phyloP scores from a whole-genome alignment of 1,284 basidiomycete species.

The Amylostereum areolatum region DNA sequence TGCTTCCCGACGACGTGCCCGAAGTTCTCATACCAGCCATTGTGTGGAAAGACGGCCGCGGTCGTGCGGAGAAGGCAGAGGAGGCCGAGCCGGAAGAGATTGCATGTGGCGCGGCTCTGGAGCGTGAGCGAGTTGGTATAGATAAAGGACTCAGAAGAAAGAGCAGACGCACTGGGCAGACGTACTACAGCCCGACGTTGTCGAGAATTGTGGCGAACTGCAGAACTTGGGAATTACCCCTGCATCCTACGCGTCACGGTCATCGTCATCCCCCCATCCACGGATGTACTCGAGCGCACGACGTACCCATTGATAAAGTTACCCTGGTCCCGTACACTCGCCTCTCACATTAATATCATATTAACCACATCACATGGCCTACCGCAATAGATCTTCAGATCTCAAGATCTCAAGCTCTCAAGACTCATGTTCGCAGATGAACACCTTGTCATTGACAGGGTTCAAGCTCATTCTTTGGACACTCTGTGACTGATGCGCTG shows the following conservation, averaged over 20 bases:
- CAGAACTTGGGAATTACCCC: slow-evolving; percentile 45
- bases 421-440: too few relatives aligned
- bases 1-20: slow-evolving; percentile 39
- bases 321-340: slow-evolving; percentile 55
- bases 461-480: too few relatives aligned
- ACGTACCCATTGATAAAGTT: slow-evolving; percentile 45
- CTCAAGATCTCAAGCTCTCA: too few relatives aligned
- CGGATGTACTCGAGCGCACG: neutral
- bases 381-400: too few relatives aligned
- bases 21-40: slow-evolving; percentile 43
- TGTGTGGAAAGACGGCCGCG: slow-evolving; percentile 36
- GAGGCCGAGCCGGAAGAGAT: slow-evolving; percentile 37
- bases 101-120: slow-evolving; percentile 37
- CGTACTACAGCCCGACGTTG: slow-evolving; percentile 43
- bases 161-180: too few relatives aligned
- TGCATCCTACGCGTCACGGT: slow-evolving; percentile 38
- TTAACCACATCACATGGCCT: too few relatives aligned
- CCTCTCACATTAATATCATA: too few relatives aligned
- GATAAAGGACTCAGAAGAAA: neutral
- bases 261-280: neutral
- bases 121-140: neutral
- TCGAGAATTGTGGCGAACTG: slow-evolving; percentile 48
- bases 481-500: too few relatives aligned
- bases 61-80: slow-evolving; percentile 42
- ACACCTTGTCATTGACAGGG: too few relatives aligned